These are phyloP conservation scores for Xylaria arbuscula DNA, from an alignment of 2,329 filamentous ascomycete genomes.

Conservation along the genomic window DNA sequence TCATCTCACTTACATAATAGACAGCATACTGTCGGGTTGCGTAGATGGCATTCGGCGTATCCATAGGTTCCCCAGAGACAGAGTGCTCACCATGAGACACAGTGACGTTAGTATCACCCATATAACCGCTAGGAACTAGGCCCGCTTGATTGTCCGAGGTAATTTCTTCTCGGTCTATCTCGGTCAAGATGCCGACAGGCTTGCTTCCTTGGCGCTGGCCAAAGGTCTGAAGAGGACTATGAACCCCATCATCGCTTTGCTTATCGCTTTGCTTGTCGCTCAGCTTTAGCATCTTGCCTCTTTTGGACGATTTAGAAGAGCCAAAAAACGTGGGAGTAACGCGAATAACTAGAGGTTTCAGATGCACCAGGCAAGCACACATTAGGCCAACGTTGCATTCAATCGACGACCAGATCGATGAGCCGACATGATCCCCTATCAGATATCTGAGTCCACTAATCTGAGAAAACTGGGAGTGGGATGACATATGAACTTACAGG, in stretches of 20 bases:
- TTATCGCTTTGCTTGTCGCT: slow-evolving; percentile 24
- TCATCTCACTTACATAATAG: slow-evolving; percentile 5
- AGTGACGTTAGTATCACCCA: slow-evolving; percentile 7
- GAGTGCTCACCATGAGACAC: background rate
- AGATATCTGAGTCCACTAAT: background rate
- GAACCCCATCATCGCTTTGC: background rate
- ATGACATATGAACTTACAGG: background rate
- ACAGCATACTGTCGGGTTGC: slow-evolving; percentile 18
- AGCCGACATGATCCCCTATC: slow-evolving; percentile 22
- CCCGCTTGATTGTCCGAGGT: background rate
- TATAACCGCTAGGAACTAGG: slow-evolving; percentile 5
- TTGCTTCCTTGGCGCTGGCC: slow-evolving; percentile 11
- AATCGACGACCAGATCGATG: slow-evolving; percentile 22
- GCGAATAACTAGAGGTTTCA: slow-evolving; percentile 11
- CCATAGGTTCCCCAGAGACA: no score
- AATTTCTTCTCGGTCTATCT: slow-evolving; percentile 19
- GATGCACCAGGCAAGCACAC: slow-evolving; percentile 22
- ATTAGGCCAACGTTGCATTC: slow-evolving; percentile 24
- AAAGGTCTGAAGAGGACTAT: slow-evolving; percentile 23
- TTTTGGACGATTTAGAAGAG: slow-evolving; percentile 2
- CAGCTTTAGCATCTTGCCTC: slow-evolving; percentile 7
- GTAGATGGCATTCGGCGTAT: slow-evolving; percentile 16
- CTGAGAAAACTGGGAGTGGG: background rate
- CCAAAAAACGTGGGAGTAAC: slow-evolving; percentile 40
- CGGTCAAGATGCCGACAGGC: slow-evolving; percentile 18